Evolutionary conservation across 2,329 filamentous ascomycete species (phyloP).

Genomic region (Penicillium olsonii): DNA sequence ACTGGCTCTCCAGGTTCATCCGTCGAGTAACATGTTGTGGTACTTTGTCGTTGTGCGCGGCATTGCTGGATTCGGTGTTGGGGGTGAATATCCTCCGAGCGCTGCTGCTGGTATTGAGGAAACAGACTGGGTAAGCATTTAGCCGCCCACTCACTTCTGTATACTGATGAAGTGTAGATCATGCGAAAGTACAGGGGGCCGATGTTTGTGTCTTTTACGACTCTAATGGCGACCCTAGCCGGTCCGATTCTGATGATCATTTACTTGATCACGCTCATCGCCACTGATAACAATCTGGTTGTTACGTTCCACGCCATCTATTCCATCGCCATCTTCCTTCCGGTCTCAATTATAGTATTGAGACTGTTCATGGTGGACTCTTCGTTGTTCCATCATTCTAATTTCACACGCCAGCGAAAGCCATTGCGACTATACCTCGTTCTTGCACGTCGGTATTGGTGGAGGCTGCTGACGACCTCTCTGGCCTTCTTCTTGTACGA

Average conservation of each 20-base stretch:
- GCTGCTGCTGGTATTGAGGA: conserved; percentile 41
- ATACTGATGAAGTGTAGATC: conserved; percentile 17
- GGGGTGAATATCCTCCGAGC: conserved; percentile 42
- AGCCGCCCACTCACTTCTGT: not conserved
- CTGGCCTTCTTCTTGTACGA: conserved; percentile 40
- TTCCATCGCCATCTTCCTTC: conserved; percentile 35
- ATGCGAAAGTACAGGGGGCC: conserved; percentile 32
- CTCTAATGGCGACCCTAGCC: conserved; percentile 38
- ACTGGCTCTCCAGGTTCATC: conserved; percentile 40
- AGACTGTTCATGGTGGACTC: conserved; percentile 39
- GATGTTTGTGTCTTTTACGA: conserved; percentile 38
- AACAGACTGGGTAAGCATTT: conserved; percentile 30
- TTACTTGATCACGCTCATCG: conserved; percentile 38
- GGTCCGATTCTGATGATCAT: conserved; percentile 38
- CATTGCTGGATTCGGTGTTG: conserved; percentile 40
- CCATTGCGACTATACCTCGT: conserved; percentile 27
- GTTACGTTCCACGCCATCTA: conserved; percentile 34
- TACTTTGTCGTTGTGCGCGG: conserved; percentile 40
- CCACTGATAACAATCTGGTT: conserved; percentile 36
- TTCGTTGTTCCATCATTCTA: conserved; percentile 34
- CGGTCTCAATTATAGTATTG: conserved; percentile 33
- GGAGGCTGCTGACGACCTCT: conserved; percentile 33
- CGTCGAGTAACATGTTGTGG: conserved; percentile 38
- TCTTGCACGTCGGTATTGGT: conserved; percentile 30
- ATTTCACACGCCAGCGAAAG: conserved; percentile 31